These are phyloP conservation scores for Blastocladiella britannica DNA, from an alignment of 192 early-diverging fungal genomes.

Conservation along the genomic window DNA sequence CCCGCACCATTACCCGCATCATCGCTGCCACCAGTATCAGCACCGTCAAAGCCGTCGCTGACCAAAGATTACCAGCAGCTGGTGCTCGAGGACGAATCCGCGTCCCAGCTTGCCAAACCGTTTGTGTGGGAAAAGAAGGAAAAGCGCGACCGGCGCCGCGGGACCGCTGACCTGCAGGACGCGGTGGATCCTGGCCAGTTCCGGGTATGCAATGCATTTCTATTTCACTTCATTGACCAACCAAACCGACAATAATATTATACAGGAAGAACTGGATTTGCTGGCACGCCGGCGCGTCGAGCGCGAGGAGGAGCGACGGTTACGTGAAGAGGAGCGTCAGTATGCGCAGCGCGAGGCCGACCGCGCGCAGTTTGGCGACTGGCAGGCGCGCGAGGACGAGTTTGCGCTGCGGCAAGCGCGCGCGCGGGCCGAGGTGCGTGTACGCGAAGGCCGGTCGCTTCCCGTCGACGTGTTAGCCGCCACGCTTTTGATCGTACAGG, in stretches of 20 bases:
- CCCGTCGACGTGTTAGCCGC: constrained; percentile 85
- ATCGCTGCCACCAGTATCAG: constrained; percentile 21
- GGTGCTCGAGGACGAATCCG: neutral
- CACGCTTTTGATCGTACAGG: constrained; percentile 44
- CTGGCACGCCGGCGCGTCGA: constrained; percentile 55
- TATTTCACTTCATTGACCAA: neutral
- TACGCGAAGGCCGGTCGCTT: constrained; percentile 64
- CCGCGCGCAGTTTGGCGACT: constrained; percentile 77
- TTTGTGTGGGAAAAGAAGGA: constrained; percentile 92
- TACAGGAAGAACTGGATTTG: constrained; percentile 50
- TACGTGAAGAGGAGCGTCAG: constrained; percentile 58
- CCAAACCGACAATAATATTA: neutral
- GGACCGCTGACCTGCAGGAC: constrained; percentile 35
- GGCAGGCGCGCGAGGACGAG: constrained; percentile 79
- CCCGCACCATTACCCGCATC: constrained; percentile 24
- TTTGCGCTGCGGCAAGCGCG: constrained; percentile 88
- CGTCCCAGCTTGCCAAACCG: constrained; percentile 48
- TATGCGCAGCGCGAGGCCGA: constrained; percentile 67
- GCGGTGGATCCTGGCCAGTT: constrained; percentile 26
- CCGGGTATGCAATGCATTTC: constrained; percentile 25
- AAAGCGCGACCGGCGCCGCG: constrained; percentile 48
- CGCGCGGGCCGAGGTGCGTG: constrained; percentile 71
- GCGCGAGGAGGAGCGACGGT: constrained; percentile 58
- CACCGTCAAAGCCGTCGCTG: constrained; percentile 22
- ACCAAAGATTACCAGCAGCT: neutral